Base-by-base conservation (phyloP, 2,329 filamentous ascomycete genomes). In the Hirsutella minnesotensis region DNA sequence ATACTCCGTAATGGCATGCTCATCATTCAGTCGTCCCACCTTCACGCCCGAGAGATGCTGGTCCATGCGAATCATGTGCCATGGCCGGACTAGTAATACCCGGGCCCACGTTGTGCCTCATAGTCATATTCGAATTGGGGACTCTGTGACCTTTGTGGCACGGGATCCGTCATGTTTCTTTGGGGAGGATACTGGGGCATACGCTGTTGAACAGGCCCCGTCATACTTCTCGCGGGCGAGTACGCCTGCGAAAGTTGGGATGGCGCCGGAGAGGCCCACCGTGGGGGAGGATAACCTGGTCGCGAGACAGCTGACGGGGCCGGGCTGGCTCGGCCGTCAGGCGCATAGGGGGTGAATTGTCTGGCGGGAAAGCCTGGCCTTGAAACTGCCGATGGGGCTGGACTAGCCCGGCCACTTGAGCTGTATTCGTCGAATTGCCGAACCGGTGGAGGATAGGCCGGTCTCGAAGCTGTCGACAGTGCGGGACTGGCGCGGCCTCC, bases 91-190 rank as follows among this genome's bases (percentile, higher is more conserved):
- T 27, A 27, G 24, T 35, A 35, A 18, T 35, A 39, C 16, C 21
- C 41, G 22, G 24, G 15, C 16, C 40, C 21, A 27, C 27, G 18
- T 18, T 37, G 18, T 19, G 18, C 35, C 44, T 66, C 63, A 19
- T 58, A 48, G 33, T 65, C 59, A 47, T 67, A 65, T 33, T 56
- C 60, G 39, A 61, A 64, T 9, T 55, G 55, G 27, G 35, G 35
- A 21, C 18, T 15, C 5, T 19, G 35, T 13, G 35, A 18, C 4
- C 33, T 10, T 15, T 10, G 35, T 10, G 22, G 22, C 24, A n/a
- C 9, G 9, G 66, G 65, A 4, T 63, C 65, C 19, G 69, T 72
- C 62, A 71, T 63, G 43, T 66, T 70, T 40, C 70, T 61, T 47
- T 63, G 62, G 1, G 66, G 65, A 22, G 62, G 52, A 31, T 60